Evolutionary conservation across 2,329 filamentous ascomycete species (phyloP), one percentile per base, ranked within the genome.

Genomic region (Aspergillus sp.): DNA sequence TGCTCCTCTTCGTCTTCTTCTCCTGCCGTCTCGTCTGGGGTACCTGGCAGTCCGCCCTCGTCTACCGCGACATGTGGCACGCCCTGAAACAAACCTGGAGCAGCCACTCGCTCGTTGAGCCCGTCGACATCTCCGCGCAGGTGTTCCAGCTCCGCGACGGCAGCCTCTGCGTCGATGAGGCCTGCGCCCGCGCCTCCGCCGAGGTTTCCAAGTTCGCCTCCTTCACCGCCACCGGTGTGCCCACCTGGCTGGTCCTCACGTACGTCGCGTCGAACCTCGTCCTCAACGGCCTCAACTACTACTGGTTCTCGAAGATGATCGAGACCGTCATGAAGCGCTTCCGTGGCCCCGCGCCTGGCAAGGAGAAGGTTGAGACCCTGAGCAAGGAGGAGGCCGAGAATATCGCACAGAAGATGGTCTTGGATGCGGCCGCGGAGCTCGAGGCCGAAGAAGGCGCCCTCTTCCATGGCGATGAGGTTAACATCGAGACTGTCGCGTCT

Each of bases 271-370:
- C 78, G 17, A 87, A 86, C 60, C 44, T 85, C 26, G 74, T 78
- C n/a, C 75, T 87, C 48, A 86, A 86, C 63, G 73, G 76, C 20
- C 66, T 87, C 50, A 87, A 87, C 63, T 81, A 82, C 66, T 85
- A 79, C 70, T 87, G 84, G 84, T 86, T 86, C 65, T 76, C 76
- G 53, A 85, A 85, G 73, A 87, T 87, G 84, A 81, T 87, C 45
- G 79, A 82, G 61, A 82, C 84, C 9, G 81, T 87, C 20, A 72
- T 82, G 57, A 85, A 83, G 66, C 75, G 84, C 44, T 87, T 87
- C 65, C 77, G 80, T 16, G 59, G 60, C 16, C 67, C 69, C 9
- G 53, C 60, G 38, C 48, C 56, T 52, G 20, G 51, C 50, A 40
- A 66, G 41, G 59, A 58, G 36, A 59, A 60, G 13, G 60, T 61